Evolutionary conservation across 2,329 filamentous ascomycete species (phyloP), one percentile per base, ranked within the genome.

Genomic region (Talaromyces pinophilus): DNA sequence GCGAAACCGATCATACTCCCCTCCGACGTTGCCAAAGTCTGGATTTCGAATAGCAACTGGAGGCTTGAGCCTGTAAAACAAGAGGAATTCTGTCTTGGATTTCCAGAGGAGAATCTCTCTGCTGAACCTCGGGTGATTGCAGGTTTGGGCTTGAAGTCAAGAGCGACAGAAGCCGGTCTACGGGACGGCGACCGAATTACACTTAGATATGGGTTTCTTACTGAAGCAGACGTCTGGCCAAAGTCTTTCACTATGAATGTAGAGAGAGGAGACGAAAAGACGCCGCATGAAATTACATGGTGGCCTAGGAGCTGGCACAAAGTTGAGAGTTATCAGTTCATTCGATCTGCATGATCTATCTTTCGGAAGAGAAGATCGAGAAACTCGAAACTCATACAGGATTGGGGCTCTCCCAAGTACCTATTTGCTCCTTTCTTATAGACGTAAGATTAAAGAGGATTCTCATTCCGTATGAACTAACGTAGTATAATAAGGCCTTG

Each of bases 81-180:
- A 35, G 22, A 63, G 11, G 48, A 55, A 44, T 63, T 63, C 5
- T 15, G 22, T 25, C 33, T 55, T 0, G 48, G 61, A 19, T 63
- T 63, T 33, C 33, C 48, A 25, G 61, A 63, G 22, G 61, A 54
- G 19, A 63, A 63, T 54, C 33, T 63, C 33, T 63, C 48, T 19
- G 7, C 30, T 8, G 22, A 55, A 35, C 15, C 61, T 55, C 48
- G 33, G 5, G 15, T 63, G 35, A 63, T 55, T 22, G 5, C n/a
- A 4, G 48, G 48, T 17, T 35, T 55, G 19, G 48, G 44, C 28
- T 28, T 22, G 4, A 1, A 55, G 15, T 63, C 61, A 30, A 63
- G 61, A 15, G 48, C 61, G 13, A 48, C 61, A 54, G 33, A 63
- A 22, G 61, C 48, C 33, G 48, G 61, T n/a, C 19, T 63, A 28